Base-by-base conservation (phyloP, 129 eudicot species). In the Oenanthe sinensis region DNA sequence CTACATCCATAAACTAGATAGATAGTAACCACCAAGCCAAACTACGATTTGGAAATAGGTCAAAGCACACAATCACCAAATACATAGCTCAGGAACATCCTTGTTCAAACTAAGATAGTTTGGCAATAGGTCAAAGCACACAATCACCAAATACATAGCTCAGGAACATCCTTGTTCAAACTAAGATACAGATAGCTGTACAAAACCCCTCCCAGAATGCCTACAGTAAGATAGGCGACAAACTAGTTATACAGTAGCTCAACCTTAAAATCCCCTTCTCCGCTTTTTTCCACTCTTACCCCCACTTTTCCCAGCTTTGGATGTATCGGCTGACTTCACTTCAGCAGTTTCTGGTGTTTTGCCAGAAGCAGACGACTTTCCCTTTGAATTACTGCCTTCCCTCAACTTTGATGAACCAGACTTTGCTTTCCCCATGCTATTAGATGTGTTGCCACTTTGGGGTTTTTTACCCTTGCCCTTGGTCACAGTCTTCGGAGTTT, bases 381-480 rank as follows among this genome's bases (percentile, higher is more conserved):
- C 87, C 74, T 85, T 82, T 49, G 8, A 71, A 46, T 62, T 80
- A 71, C 80, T 91, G 1, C 80, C 24, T 65, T 86, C 92, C 82
- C 89, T 87, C 47, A 28, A 82, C 82, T 86, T 90, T 20, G 86
- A 84, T 30, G 74, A 79, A 77, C 87, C 74, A 15, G 90, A 78
- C 80, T 91, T 93, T 4, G 28, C 83, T 83, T 82, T 87, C 48
- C 78, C 81, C 33, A 78, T 60, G 36, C 87, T 88, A 50, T 79
- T 85, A 43, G 79, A 70, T 43, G 87, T 78, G 81, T 81, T 76
- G 72, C 86, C 88, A 52, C 83, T 82, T 82, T 77, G 80, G 44
- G 85, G 83, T 40, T 87, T 71, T 80, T 87, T 93, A 22, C 89
- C 91, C 80, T 89, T 93, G 70, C 91, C 76, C 85, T 88, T 92